These are phyloP conservation scores for Aspergillus tanneri DNA, from an alignment of 2,329 filamentous ascomycete species.

Conservation along the genomic window DNA sequence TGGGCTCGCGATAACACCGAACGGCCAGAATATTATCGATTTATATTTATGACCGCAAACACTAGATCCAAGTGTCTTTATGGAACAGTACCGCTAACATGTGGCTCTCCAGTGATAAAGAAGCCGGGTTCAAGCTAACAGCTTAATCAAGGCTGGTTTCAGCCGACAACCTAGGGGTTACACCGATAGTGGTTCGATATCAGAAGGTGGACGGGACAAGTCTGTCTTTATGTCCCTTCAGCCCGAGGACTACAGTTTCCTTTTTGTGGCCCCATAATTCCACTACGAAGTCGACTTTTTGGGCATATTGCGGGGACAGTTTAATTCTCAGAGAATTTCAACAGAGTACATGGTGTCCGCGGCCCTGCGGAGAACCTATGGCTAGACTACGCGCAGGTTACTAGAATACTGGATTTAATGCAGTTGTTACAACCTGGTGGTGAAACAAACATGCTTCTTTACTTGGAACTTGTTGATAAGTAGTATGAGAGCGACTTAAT, in stretches of 20 bases:
- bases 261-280: background rate
- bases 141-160: background rate
- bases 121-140: background rate
- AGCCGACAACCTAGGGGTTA: background rate
- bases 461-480: background rate
- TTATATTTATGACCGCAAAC: too few species aligned
- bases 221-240: background rate
- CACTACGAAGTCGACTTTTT: too few species aligned
- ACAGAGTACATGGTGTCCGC: background rate
- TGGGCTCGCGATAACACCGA: too few species aligned
- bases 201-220: background rate
- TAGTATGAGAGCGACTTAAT: background rate
- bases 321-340: background rate
- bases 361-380: background rate
- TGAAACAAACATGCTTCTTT: background rate
- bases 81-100: conserved; percentile 17
- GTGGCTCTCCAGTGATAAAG: conserved; percentile 13
- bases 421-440: background rate
- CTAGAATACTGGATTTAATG: background rate
- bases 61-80: conserved; percentile 1
- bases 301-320: too few species aligned
- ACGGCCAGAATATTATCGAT: too few species aligned
- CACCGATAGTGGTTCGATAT: background rate
- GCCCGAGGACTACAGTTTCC: background rate
- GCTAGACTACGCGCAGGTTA: background rate